Evolutionary conservation across 371 early-diverging fungal genomes (phyloP), one percentile per base, ranked within the genome.

Genomic region (Actinomucor elegans): DNA sequence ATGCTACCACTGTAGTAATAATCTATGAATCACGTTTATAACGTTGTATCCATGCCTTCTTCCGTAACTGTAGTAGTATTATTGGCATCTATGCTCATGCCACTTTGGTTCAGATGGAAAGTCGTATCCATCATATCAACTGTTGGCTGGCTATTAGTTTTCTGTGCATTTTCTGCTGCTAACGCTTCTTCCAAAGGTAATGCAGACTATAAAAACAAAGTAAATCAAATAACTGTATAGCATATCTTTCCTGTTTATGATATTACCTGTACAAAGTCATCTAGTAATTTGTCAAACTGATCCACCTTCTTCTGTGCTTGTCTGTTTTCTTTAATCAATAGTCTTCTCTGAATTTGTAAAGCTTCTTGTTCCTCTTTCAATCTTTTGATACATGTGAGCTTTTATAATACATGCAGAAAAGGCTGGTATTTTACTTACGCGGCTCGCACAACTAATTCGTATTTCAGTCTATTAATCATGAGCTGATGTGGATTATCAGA

Each of bases 401-500:
- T n/a, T n/a, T n/a, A n/a, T n/a, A n/a, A n/a, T n/a, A n/a, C n/a
- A n/a, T n/a, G n/a, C n/a, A 38, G 11, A 43, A 3, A 14, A 43
- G 14, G 9, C n/a, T n/a, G n/a, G 9, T 5, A 37, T 10, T 38
- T 18, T 9, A 37, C 52, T 65, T 69, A 69, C 74, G 55, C 62
- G 60, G 57, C 31, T 45, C 74, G 59, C 28, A 69, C 64, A 5
- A 69, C 66, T 18, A 66, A 56, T 41, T 77, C 78, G 34, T 69
- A 77, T 46, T 71, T 71, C 23, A 77, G 41, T 35, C 77, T 52
- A 37, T 73, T 73, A 27, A 77, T 77, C 69, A 77, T 69, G 6
- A 69, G 51, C 24, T 62, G 52, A 45, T 73, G 77, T 41, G 61
- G 67, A 34, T 73, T 64, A 20, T 69, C 65, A 41, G 50, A 55